Evolutionary conservation across 306 rosid genomes (phyloP).

Genomic region (Fragaria iinumae): DNA sequence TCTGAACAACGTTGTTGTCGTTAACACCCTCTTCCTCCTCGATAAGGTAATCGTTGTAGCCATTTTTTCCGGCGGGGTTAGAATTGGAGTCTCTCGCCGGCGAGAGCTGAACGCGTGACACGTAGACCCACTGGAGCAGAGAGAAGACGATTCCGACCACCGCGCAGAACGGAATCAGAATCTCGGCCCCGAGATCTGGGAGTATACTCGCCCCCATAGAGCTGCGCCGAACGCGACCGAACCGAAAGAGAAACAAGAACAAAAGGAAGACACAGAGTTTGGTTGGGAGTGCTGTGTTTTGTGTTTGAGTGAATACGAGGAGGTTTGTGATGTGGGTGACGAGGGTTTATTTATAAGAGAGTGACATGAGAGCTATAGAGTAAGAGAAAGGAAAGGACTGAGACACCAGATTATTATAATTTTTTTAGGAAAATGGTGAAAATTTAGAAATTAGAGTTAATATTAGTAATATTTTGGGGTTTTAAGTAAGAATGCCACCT

Average conservation of each 20-base stretch:
- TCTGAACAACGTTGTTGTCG: slow-evolving; percentile 79
- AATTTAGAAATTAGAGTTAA: too few species aligned
- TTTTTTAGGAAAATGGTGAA: slow-evolving; percentile 3
- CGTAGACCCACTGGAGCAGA: slow-evolving; percentile 68
- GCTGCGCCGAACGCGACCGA: neutral
- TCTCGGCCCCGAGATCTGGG: slow-evolving; percentile 83
- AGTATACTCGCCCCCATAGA: slow-evolving; percentile 66
- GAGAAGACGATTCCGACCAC: slow-evolving; percentile 72
- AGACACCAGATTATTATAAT: neutral
- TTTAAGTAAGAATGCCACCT: neutral
- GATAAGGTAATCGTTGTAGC: slow-evolving; percentile 66
- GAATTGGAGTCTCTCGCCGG: slow-evolving; percentile 35
- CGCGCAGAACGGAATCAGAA: slow-evolving; percentile 78
- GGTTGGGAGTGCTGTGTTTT: neutral
- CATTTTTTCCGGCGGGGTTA: slow-evolving; percentile 53
- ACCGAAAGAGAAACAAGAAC: neutral
- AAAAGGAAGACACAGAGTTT: neutral
- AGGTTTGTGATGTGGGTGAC: neutral
- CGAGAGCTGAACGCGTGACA: slow-evolving; percentile 68
- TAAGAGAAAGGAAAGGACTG: slow-evolving; percentile 9
- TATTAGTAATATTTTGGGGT: neutral
- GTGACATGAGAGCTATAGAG: neutral
- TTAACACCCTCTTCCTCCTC: slow-evolving; percentile 92
- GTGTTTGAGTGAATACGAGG: neutral
- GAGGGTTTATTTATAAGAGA: slow-evolving; percentile 20